Conservation (phyloP, 192 early-diverging fungal species). For the Backusella macrospora region DNA sequence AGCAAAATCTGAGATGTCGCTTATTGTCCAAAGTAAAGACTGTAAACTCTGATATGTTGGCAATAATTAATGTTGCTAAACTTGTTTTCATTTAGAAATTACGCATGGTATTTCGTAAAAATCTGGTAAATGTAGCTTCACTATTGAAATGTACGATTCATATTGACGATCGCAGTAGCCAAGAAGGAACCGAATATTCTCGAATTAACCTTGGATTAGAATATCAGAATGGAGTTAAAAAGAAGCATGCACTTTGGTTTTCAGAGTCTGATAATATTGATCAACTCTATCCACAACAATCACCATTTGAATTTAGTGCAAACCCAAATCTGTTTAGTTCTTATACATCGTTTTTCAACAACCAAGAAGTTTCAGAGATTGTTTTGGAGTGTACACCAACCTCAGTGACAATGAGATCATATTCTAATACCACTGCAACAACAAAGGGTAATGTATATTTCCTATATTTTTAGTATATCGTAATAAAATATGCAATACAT, state of each 20-base stretch:
- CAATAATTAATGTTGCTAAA: no score
- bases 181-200: background rate
- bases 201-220: background rate
- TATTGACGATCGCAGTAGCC: background rate
- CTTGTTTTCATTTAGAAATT: background rate
- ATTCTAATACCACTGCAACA: background rate
- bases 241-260: conserved; percentile 1
- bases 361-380: background rate
- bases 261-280: background rate
- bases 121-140: background rate
- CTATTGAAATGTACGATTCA: background rate
- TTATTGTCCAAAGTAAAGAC: background rate
- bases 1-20: background rate
- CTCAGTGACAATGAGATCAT: background rate
- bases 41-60: background rate
- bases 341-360: background rate
- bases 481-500: no score
- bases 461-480: no score
- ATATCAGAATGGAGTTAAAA: background rate
- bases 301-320: background rate
- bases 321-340: background rate
- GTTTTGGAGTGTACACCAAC: background rate
- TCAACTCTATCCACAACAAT: background rate
- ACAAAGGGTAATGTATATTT: background rate
- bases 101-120: conserved; percentile 10